Evolutionary conservation across 1,284 basidiomycete species (phyloP), one percentile per base, ranked within the genome.

Genomic region (Tilletia indica): DNA sequence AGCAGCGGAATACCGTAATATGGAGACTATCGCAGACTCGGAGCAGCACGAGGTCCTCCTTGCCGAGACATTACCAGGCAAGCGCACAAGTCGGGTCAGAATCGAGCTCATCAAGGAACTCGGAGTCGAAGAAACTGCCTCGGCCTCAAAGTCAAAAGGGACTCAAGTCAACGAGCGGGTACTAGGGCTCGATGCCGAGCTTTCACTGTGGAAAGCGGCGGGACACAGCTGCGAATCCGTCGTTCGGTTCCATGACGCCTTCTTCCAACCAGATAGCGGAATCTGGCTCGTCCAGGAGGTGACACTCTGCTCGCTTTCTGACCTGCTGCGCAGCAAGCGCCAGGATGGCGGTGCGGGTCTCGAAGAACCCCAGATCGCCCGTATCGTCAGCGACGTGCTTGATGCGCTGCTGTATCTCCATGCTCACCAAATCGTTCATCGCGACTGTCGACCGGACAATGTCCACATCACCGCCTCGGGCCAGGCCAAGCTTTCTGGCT

Each of bases 261-360:
- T 78, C 9, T 36, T 75, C 25, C 49, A 71, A 16, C 63, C 76
- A 34, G 69, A 76, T 2, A 66, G 70, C 67, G 71, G 71, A 25
- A 71, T 81, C 68, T 81, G 79, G 79, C 70, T 81, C 31, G 76
- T 76, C 3, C 79, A 81, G 25, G 79, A 81, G 73, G 73, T 80
- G 4, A 75, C 75, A 48, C 74, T 78, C 48, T 67, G 76, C 16
- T 77, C 77, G 39, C 67, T 81, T 48, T 78, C 77, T 5, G 79
- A 81, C 48, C 67, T 81, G 56, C 77, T 80, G 21, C 73, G 73
- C 2, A 73, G 74, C 64, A 74, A 77, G 51, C 51, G 51, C 51
- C 19, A 54, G 51, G 16, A 25, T 34, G 51, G 72, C 72, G 45
- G 49, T 25, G 8, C 73, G 77, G 0, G 67, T 38, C 71, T 79